Base-by-base conservation (phyloP, 495 filamentous ascomycete species). In the Aspergillus egyptiacus region DNA sequence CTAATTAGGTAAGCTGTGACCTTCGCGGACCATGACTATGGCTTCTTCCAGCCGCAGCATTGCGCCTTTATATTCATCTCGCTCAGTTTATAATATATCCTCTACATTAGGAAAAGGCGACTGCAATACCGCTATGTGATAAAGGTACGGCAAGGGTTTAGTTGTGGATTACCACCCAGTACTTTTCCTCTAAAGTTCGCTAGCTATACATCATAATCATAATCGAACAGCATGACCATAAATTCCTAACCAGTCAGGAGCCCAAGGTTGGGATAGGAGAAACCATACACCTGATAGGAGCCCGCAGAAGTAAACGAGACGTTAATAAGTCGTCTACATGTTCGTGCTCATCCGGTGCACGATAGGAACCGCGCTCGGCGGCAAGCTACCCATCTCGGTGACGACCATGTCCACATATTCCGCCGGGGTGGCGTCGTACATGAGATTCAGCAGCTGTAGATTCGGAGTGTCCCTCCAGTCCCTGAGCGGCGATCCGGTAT, bases 361-460 rank as follows among this genome's bases (percentile, higher is more conserved):
- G 53, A 74, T 69, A 1, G 71, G 67, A 14, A 96, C 89, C 10
- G 88, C 88, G 52, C 85, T 90, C 2, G 91, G 89, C 24, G 91
- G 87, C 54, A 95, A 74, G 51, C 78, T 85, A 30, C 91, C 93
- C 72, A 89, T 84, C 68, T 98, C 93, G 2, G 89, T 96, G 19
- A 97, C 79, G 19, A 97, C 83, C 69, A 90, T 86, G 25, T 86
- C 81, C 38, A 97, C 83, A 53, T 86, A 91, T 50, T 88, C 84
- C 4, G 85, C 86, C n/a, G 87, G 89, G 9, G 93, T 97, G 31
- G 91, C 88, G 69, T 98, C 93, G 56, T 90, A 96, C 76, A 96
- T 79, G 52, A 95, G 72, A 57, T 95, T 88, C 49, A 93, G 80
- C 6, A 87, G 71, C 58, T 88, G 83, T 33, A 87, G 64, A 45